Conservation (phyloP, 1,284 basidiomycete species). For the Pyrrhoderma lamaoense region DNA sequence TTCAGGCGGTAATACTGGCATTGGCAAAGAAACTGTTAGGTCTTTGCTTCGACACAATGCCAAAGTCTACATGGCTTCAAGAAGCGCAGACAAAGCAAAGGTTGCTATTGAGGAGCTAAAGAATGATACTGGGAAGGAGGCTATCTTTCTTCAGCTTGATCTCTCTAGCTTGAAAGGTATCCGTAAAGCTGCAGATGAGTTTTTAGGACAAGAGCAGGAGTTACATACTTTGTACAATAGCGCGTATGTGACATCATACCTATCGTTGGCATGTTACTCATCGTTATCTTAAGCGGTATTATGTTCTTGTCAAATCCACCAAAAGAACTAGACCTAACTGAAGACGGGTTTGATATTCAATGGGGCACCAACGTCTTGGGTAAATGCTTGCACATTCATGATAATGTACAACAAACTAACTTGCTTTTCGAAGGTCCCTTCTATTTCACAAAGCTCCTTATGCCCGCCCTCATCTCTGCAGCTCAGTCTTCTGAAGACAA, state of each 20-base stretch:
- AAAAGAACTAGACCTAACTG: conserved; percentile 27
- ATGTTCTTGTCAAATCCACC: conserved; percentile 29
- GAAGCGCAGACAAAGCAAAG: conserved; percentile 40
- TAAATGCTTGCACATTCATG: not conserved
- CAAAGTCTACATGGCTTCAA: conserved; percentile 57
- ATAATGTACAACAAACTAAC: not conserved
- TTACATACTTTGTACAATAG: conserved; percentile 25
- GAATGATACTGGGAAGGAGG: conserved; percentile 35
- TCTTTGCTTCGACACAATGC: conserved; percentile 48
- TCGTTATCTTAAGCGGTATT: conserved; percentile 29
- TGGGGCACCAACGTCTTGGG: conserved; percentile 36
- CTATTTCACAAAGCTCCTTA: conserved; percentile 29
- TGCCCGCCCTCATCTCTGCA: conserved; percentile 28
- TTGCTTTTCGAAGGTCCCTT: conserved; percentile 21
- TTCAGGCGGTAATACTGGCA: conserved; percentile 34
- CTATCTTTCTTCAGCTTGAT: conserved; percentile 50
- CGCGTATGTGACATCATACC: conserved; percentile 11
- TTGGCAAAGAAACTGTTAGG: conserved; percentile 33
- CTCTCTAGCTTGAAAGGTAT: conserved; percentile 49
- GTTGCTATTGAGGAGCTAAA: conserved; percentile 46
- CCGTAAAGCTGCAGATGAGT: conserved; percentile 43
- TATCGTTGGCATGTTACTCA: not conserved
- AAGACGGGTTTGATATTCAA: conserved; percentile 36
- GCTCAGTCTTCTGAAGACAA: conserved; percentile 20
- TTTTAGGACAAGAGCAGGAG: conserved; percentile 25